Conservation (phyloP, 768 basidiomycete species). For the Mrakia frigida region DNA sequence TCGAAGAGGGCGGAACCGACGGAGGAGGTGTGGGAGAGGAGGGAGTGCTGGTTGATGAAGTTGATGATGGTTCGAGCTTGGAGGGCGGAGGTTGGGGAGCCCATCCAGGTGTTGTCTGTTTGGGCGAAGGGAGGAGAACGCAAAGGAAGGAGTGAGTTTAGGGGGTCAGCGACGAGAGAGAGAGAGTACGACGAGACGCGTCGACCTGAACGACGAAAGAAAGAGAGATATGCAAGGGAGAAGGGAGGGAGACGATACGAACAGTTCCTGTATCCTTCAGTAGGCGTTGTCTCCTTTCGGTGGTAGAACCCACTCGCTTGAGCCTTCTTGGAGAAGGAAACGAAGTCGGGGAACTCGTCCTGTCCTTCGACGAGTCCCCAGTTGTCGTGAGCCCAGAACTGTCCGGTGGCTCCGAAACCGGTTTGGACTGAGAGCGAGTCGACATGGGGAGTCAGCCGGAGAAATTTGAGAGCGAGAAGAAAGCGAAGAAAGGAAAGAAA, state of each 20-base stretch:
- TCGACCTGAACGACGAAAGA: too few species aligned
- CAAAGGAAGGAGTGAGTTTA: not conserved
- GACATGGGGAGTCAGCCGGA: not conserved
- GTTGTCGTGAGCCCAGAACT: slow-evolving; percentile 50
- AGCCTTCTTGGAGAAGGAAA: slow-evolving; percentile 43
- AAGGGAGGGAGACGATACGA: slow-evolving; percentile 14
- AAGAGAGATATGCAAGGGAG: not conserved
- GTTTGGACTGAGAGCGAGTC: slow-evolving; percentile 44
- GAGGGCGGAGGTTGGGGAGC: slow-evolving; percentile 45
- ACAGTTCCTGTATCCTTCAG: slow-evolving; percentile 42
- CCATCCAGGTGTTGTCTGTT: slow-evolving; percentile 34
- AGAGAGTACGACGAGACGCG: not conserved
- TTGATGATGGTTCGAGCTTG: slow-evolving; percentile 45
- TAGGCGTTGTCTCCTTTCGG: slow-evolving; percentile 42
- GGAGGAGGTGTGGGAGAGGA: slow-evolving; percentile 44
- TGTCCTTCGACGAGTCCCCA: slow-evolving; percentile 42
- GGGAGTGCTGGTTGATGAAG: slow-evolving; percentile 43
- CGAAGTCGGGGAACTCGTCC: slow-evolving; percentile 44
- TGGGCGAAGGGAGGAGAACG: not conserved
- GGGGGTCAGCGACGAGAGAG: not conserved
- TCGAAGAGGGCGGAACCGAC: slow-evolving; percentile 41
- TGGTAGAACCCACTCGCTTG: slow-evolving; percentile 43
- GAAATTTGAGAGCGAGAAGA: not conserved
- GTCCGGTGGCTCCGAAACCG: slow-evolving; percentile 49
- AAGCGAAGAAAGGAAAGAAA: not conserved